phyloP scores from a whole-genome alignment of 768 basidiomycete genomes.

The Gloeophyllum trabeum region DNA sequence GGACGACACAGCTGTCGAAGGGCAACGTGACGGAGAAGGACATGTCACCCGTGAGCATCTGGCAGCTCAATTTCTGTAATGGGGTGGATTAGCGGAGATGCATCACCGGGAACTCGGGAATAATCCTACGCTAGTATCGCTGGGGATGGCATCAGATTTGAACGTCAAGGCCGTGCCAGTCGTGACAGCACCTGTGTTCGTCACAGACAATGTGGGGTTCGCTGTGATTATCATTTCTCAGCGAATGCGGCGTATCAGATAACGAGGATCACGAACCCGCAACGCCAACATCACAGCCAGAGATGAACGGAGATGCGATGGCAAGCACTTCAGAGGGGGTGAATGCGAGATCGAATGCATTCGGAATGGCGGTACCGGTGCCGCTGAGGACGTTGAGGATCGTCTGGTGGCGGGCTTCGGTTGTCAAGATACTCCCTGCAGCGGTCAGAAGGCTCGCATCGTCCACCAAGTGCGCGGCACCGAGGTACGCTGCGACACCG shows the following conservation, averaged over 20 bases:
- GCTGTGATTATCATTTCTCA: conserved; percentile 22
- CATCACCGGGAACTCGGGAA: not conserved
- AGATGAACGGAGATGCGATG: conserved; percentile 56
- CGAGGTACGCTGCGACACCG: conserved; percentile 70
- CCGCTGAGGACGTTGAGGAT: conserved; percentile 61
- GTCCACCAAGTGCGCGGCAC: conserved; percentile 50
- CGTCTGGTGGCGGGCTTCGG: conserved; percentile 79
- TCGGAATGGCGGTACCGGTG: conserved; percentile 45
- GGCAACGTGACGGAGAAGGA: conserved; percentile 48
- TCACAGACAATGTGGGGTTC: conserved; percentile 47
- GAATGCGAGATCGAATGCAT: conserved; percentile 67
- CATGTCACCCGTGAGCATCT: conserved; percentile 62
- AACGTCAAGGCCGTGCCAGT: conserved; percentile 57
- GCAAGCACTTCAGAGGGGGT: conserved; percentile 61
- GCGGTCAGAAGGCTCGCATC: conserved; percentile 50
- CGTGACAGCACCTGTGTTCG: conserved; percentile 45
- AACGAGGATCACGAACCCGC: conserved; percentile 24
- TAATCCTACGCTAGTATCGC: conserved; percentile 29
- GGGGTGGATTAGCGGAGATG: conserved; percentile 4
- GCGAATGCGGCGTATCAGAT: no score
- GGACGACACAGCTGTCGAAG: conserved; percentile 50
- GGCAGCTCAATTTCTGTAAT: conserved; percentile 48
- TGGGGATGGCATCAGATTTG: conserved; percentile 42
- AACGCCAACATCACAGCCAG: conserved; percentile 54
- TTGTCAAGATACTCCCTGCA: conserved; percentile 66